Evolutionary conservation across 129 eudicot genomes (phyloP).

Genomic region (Silybum marianum): DNA sequence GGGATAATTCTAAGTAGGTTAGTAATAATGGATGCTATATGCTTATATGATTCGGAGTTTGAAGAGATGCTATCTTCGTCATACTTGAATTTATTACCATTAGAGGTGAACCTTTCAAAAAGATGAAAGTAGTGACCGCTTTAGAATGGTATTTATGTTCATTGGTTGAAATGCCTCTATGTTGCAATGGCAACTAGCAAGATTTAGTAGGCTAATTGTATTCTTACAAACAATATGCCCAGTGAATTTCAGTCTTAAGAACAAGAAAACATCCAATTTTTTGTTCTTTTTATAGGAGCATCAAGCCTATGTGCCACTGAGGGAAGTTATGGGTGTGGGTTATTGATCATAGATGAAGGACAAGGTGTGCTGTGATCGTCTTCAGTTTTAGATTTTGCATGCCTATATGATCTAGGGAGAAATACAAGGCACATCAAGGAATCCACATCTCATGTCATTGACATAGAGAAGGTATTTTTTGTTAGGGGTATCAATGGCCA

Average conservation of each 20-base stretch:
- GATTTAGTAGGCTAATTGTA: neutral
- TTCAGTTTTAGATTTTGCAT: neutral
- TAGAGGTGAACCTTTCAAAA: neutral
- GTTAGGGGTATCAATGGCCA: neutral
- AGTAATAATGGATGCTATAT: neutral
- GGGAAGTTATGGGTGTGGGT: neutral
- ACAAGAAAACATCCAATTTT: neutral
- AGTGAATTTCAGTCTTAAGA: neutral
- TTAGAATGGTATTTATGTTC: neutral
- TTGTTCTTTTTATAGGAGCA: neutral
- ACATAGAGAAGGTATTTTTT: neutral
- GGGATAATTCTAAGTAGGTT: neutral
- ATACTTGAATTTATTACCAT: neutral
- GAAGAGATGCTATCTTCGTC: neutral
- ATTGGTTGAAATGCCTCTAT: neutral
- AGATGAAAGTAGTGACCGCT: neutral
- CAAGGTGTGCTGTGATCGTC: neutral
- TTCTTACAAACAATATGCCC: neutral
- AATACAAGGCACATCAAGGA: neutral
- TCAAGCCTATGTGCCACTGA: neutral
- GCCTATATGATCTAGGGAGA: neutral
- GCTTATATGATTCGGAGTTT: constrained; percentile 1
- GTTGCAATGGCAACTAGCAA: neutral
- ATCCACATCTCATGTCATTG: neutral
- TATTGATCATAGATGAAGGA: neutral